phyloP scores from a whole-genome alignment of 805 yeast genomes.

The Metschnikowia colocasiae region DNA sequence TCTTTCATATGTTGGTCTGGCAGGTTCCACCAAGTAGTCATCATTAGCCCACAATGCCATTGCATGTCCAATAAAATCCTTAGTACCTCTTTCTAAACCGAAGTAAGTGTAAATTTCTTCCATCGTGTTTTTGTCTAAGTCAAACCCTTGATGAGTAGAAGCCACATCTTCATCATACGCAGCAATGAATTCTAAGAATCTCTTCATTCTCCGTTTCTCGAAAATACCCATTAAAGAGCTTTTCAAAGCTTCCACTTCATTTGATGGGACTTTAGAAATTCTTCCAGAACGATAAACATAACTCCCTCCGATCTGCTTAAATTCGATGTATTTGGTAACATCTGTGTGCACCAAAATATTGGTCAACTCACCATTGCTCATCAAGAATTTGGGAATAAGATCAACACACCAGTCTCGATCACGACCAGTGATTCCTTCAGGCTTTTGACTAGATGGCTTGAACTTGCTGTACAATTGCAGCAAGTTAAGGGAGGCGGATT shows the following conservation, averaged over 20 bases:
- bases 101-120: slow-evolving; percentile 84
- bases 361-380: slow-evolving; percentile 97
- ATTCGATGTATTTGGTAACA: slow-evolving; percentile 92
- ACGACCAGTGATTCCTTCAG: slow-evolving; percentile 72
- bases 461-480: slow-evolving; percentile 72
- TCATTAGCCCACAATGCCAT: slow-evolving; percentile 97
- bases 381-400: slow-evolving; percentile 90
- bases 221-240: slow-evolving; percentile 94
- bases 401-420: slow-evolving; percentile 98
- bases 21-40: slow-evolving; percentile 78
- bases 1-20: slow-evolving; percentile 87
- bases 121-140: slow-evolving; percentile 86
- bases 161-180: slow-evolving; percentile 73
- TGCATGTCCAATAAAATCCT: slow-evolving; percentile 96
- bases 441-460: slow-evolving; percentile 69
- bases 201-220: slow-evolving; percentile 93
- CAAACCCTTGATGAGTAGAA: slow-evolving; percentile 79
- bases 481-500: slow-evolving; percentile 78
- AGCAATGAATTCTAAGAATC: slow-evolving; percentile 83
- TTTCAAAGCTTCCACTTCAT: slow-evolving; percentile 83
- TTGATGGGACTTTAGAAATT: slow-evolving; percentile 93
- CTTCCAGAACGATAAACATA: slow-evolving; percentile 88
- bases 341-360: slow-evolving; percentile 93
- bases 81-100: slow-evolving; percentile 88
- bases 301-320: slow-evolving; percentile 94